Conservation (phyloP, 1,284 basidiomycete species). For the Tilletia indica region DNA sequence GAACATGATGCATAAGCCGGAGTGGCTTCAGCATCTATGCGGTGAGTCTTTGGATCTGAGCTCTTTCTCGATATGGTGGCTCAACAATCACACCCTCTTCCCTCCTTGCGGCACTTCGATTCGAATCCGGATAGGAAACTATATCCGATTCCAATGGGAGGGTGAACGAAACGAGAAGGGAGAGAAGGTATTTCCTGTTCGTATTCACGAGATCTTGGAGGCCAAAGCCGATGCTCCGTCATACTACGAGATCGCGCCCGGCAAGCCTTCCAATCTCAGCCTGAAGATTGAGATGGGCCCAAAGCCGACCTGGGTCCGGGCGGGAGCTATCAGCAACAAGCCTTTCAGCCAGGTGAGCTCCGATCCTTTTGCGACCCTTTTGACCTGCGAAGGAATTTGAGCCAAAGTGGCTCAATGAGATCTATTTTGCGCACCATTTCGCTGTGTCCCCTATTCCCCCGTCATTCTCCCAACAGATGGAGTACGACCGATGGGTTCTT, state of each 20-base stretch:
- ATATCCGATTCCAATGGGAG: slow-evolving; percentile 17
- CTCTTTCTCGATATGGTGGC: neutral
- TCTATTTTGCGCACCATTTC: neutral
- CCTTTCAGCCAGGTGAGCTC: slow-evolving; percentile 62
- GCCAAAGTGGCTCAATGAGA: too few species aligned
- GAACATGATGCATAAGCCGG: slow-evolving; percentile 6
- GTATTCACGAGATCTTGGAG: slow-evolving; percentile 15
- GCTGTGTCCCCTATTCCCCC: neutral
- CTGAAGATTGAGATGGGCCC: slow-evolving; percentile 73
- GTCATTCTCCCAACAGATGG: slow-evolving; percentile 63
- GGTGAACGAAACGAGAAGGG: neutral
- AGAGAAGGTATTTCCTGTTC: neutral
- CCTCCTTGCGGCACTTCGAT: too few species aligned
- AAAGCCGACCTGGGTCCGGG: slow-evolving; percentile 64
- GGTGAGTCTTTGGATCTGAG: neutral
- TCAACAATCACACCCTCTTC: too few species aligned
- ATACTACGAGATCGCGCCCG: slow-evolving; percentile 4
- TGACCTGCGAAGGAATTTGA: too few species aligned
- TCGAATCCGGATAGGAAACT: neutral
- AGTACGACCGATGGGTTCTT: slow-evolving; percentile 67
- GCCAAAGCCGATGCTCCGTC: neutral
- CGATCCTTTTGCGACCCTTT: neutral
- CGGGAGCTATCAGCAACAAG: slow-evolving; percentile 79
- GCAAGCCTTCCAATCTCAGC: slow-evolving; percentile 65
- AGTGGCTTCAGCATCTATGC: neutral